Conservation (phyloP, 1,284 basidiomycete genomes). For the Fomitopsis betulina region DNA sequence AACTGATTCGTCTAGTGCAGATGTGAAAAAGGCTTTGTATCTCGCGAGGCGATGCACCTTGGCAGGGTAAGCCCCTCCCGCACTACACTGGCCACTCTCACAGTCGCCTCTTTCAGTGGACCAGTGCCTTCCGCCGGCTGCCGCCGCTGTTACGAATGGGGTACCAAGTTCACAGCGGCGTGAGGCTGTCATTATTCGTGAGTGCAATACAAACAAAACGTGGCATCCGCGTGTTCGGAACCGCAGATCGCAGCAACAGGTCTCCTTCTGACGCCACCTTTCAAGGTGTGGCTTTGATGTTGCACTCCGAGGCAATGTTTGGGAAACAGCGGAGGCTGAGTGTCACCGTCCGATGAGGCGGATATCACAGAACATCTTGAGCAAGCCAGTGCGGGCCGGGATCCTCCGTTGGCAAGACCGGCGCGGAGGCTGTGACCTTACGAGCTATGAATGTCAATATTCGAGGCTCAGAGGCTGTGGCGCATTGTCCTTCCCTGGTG, state of each 20-base stretch:
- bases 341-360: background rate
- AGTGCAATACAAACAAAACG: background rate
- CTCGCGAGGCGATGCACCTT: too few relatives aligned
- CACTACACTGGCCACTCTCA: too few relatives aligned
- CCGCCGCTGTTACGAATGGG: too few relatives aligned
- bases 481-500: background rate
- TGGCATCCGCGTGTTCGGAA: background rate
- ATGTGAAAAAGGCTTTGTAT: too few relatives aligned
- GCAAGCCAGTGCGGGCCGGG: background rate
- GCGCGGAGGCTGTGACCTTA: background rate
- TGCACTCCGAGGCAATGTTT: background rate
- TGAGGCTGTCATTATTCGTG: too few relatives aligned
- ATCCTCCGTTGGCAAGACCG: background rate
- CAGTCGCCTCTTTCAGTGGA: too few relatives aligned
- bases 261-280: background rate
- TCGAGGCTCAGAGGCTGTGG: background rate
- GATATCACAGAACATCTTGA: background rate
- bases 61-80: too few relatives aligned
- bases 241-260: background rate
- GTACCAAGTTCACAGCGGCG: too few relatives aligned
- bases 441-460: background rate
- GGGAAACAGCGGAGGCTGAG: background rate
- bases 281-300: background rate
- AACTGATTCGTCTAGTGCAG: too few relatives aligned
- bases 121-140: too few relatives aligned